Conservation (phyloP, 345 rosid genomes). For the Odontarrhena argentea region DNA sequence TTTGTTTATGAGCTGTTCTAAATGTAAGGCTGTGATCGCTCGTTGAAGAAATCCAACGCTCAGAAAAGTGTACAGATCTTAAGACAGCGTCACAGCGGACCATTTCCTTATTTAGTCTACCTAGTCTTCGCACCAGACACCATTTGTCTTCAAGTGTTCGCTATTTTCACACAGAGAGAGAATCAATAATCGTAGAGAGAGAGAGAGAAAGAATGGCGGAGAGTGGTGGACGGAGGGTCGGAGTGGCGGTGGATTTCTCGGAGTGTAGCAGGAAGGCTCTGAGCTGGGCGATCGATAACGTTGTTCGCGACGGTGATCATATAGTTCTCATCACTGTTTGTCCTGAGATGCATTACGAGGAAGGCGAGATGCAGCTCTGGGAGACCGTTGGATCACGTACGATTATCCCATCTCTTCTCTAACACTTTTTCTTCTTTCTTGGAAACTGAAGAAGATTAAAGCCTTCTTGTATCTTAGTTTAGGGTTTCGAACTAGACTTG, state of each 20-base stretch:
- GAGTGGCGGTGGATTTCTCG: constrained; percentile 93
- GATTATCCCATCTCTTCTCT: background rate
- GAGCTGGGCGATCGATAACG: constrained; percentile 84
- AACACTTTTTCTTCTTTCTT: background rate
- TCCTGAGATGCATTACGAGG: constrained; percentile 62
- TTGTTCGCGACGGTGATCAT: constrained; percentile 75
- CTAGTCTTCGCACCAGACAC: constrained; percentile 4
- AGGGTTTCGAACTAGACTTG: background rate
- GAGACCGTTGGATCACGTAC: constrained; percentile 82
- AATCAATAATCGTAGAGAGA: background rate
- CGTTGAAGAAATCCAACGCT: constrained; percentile 18
- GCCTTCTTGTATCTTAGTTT: constrained; percentile 3
- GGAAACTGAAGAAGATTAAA: background rate
- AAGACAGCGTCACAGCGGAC: constrained; percentile 15
- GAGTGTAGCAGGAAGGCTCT: constrained; percentile 77
- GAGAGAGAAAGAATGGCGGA: constrained; percentile 48
- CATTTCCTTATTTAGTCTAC: background rate
- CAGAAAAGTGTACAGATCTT: background rate
- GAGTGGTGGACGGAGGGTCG: constrained; percentile 57
- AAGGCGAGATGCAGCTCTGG: constrained; percentile 96
- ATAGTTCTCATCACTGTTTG: constrained; percentile 65
- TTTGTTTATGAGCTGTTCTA: constrained; percentile 13
- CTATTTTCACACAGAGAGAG: background rate
- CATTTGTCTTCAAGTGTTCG: constrained; percentile 11
- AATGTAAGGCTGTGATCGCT: constrained; percentile 19